Evolutionary conservation across 2,329 filamentous ascomycete species (phyloP).

Genomic region (Pseudogymnoascus sp.): DNA sequence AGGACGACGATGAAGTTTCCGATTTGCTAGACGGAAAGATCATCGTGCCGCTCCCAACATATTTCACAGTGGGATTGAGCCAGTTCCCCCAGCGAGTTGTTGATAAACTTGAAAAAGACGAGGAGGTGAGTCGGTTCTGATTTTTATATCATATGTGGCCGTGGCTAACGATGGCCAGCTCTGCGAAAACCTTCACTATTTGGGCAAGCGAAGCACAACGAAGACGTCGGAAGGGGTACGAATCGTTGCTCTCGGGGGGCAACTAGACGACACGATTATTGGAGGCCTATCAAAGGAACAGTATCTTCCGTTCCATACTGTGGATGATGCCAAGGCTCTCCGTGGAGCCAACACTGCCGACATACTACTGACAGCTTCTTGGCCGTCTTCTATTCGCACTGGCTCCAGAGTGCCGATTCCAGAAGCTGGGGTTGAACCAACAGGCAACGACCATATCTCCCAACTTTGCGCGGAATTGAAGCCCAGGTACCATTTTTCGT

Average conservation of each 20-base stretch:
- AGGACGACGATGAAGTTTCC: slow-evolving; percentile 51
- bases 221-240: slow-evolving; percentile 86
- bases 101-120: slow-evolving; percentile 64
- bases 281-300: slow-evolving; percentile 61
- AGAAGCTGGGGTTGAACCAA: slow-evolving; percentile 42
- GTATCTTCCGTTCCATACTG: slow-evolving; percentile 68
- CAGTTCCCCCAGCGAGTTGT: slow-evolving; percentile 64
- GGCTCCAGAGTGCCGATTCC: slow-evolving; percentile 58
- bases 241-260: slow-evolving; percentile 79
- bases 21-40: slow-evolving; percentile 67
- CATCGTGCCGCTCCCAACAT: slow-evolving; percentile 70
- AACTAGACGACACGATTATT: slow-evolving; percentile 52
- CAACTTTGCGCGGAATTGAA: slow-evolving; percentile 72
- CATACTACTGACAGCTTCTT: slow-evolving; percentile 78
- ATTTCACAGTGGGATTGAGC: slow-evolving; percentile 74
- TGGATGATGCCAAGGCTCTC: slow-evolving; percentile 67
- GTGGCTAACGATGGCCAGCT: slow-evolving; percentile 38
- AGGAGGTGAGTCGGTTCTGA: slow-evolving; percentile 39
- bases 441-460: slow-evolving; percentile 59
- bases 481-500: slow-evolving; percentile 85
- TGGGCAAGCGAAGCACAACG: slow-evolving; percentile 77
- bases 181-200: slow-evolving; percentile 82
- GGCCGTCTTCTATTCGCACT: slow-evolving; percentile 66
- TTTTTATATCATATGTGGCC: not conserved
- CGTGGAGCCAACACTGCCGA: slow-evolving; percentile 72